Percentiles rank a stretch among this genome's conserved stretches.
Evolutionary conservation across 495 filamentous ascomycete species (phyloP).

Genomic region (Aspergillus sclerotioniger): DNA sequence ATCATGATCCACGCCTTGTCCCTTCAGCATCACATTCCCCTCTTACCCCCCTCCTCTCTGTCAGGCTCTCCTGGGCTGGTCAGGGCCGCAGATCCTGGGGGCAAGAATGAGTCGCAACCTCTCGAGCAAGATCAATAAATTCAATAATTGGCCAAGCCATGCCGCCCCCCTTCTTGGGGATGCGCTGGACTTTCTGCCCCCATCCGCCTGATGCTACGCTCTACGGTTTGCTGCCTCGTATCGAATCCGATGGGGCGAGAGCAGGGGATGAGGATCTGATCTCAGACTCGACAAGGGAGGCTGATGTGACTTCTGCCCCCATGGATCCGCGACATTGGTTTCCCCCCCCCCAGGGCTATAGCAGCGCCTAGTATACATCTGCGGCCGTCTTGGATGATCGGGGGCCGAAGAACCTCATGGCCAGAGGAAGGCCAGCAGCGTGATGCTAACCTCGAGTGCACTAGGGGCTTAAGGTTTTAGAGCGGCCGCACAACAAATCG

Average conservation of each 20-base stretch:
- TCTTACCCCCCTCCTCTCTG: neutral
- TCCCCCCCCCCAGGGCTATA: neutral
- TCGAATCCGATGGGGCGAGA: neutral
- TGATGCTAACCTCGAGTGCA: neutral
- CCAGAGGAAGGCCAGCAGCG: neutral
- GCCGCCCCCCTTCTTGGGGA: neutral
- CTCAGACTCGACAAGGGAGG: neutral
- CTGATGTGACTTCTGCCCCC: neutral
- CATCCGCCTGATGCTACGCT: neutral
- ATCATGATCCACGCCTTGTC: too few relatives aligned
- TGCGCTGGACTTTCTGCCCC: neutral
- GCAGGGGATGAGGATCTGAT: neutral
- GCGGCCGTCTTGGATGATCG: neutral
- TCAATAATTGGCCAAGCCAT: conserved; percentile 7
- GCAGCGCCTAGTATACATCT: neutral
- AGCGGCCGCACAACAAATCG: conserved; percentile 2
- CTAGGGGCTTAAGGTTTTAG: conserved; percentile 2
- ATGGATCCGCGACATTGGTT: neutral
- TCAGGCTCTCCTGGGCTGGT: neutral
- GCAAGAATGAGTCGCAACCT: neutral
- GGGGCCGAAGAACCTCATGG: neutral
- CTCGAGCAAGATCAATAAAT: neutral
- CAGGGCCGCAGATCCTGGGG: neutral
- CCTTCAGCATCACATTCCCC: neutral
- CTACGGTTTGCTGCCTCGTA: neutral